Evolutionary conservation across 345 rosid genomes (phyloP).

Genomic region (Trapa incisa): DNA sequence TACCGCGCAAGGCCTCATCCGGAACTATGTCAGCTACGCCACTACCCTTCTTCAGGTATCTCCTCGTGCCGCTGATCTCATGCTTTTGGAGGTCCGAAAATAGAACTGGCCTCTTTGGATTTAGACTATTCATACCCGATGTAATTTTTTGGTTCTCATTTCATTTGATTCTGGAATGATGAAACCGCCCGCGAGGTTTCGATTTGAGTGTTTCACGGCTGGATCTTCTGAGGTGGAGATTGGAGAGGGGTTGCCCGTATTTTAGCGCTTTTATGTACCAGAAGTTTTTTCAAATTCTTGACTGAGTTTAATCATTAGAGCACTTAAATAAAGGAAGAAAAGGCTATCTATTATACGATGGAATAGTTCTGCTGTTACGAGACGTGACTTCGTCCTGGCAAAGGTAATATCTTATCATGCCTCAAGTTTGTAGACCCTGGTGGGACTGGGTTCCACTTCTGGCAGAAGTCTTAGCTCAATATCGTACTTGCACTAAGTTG

Average conservation of each 20-base stretch:
- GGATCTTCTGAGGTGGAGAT: not conserved
- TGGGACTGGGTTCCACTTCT: not conserved
- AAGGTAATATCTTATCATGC: not conserved
- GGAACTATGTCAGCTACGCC: slow-evolving; percentile 85
- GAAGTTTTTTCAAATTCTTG: too few species aligned
- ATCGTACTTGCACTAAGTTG: not conserved
- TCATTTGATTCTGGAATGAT: not conserved
- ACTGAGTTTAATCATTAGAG: too few species aligned
- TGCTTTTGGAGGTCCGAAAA: not conserved
- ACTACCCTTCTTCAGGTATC: slow-evolving; percentile 26
- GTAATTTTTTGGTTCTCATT: not conserved
- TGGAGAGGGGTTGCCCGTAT: not conserved
- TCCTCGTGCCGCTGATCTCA: not conserved
- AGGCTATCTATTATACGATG: not conserved
- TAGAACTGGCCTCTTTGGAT: not conserved
- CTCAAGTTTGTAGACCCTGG: not conserved
- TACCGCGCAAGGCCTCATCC: slow-evolving; percentile 68
- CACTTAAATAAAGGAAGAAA: too few species aligned
- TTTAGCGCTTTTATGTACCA: not conserved
- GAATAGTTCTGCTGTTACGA: not conserved
- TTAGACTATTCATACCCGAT: not conserved
- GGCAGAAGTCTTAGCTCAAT: not conserved
- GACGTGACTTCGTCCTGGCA: too few species aligned
- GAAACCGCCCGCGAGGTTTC: not conserved
- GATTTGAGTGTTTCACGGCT: not conserved